Base-by-base conservation (phyloP, 768 basidiomycete species). In the Tylopilus felleus region DNA sequence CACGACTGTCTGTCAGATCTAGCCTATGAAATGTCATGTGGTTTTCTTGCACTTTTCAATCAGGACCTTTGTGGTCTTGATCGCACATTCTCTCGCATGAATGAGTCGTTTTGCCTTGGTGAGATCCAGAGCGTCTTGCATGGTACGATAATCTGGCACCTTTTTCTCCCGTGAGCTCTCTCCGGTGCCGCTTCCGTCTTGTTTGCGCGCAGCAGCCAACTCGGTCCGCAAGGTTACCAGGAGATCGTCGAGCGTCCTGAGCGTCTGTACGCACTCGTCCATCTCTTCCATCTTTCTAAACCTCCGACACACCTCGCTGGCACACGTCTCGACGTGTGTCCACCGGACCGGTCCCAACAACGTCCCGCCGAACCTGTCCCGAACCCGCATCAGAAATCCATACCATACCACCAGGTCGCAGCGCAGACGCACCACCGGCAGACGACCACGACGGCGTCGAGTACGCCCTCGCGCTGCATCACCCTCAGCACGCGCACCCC, bases 371-470 rank as follows among this genome's bases (percentile, higher is more conserved):
- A 83, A 91, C 88, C 89, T 90, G 58, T 28, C n/a, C 31, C 2
- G 5, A 10, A 2, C 13, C 31, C 2, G 12, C 31, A 2, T 38
- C 17, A 10, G 14, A 22, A 3, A 36, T 16, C 17, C 21, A 6
- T 27, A 21, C 16, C n/a, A n/a, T n/a, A n/a, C n/a, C n/a, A n/a
- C n/a, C n/a, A n/a, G n/a, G n/a, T n/a, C n/a, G n/a, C n/a, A n/a
- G n/a, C n/a, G n/a, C n/a, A n/a, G n/a, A 23, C 50, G 10, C 39
- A 48, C 88, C 90, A 89, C 53, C 91, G 81, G 69, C 81, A 85
- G 36, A 92, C 86, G 56, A 92, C 77, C 12, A 93, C 85, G 4
- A 87, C 86, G 9, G 85, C 88, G 65, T 93, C 91, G 25, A 92
- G 77, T 17, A 84, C 76, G 2, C 82, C 85, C 56, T 83, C 77